Base-by-base conservation (phyloP, 1,284 basidiomycete genomes). In the Quambalaria eucalypti region DNA sequence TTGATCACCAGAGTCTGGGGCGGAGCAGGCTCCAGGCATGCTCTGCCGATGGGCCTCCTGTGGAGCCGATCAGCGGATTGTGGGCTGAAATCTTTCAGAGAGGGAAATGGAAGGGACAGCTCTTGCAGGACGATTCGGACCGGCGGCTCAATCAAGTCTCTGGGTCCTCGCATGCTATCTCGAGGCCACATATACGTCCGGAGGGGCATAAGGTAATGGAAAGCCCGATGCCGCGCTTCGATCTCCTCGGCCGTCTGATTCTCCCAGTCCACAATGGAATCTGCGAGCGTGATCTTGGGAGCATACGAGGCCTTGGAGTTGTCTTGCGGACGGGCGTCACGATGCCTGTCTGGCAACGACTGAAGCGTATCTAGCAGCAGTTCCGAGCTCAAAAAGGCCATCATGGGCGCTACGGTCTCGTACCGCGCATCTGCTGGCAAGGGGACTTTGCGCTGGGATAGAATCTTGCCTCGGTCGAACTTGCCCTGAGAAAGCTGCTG, bases 301-400 rank as follows among this genome's bases (percentile, higher is more conserved):
- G 72, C 72, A 14, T 52, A 57, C 0, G 64, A 54, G 5, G 38
- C 55, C 1, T 52, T 7, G 9, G 39, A 25, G 19, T 55, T 48
- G 31, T 62, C 56, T 40, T 74, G 66, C 1, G 50, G n/a, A 51
- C 50, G 52, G 23, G 57, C 76, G 4, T 65, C 67, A 21, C 80
- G 79, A 83, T 85, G 61, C 6, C 31, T 30, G 0, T 65, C 59
- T 7, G 82, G 73, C 76, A 91, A 84, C 49, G 83, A 77, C 29
- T 84, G 79, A 3, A 95, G 76, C 3, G 87, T 82, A 0, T 82
- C 77, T 0, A 90, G 84, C 19, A 96, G 80, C 1, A 90, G 73
- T 29, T 80, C 74, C 0, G 87, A 88, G 0, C 88, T 90, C n/a
- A 78, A 71, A 0, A 72, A 65, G 0, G 85, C 87, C 19, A 92